Percentiles rank a stretch among this genome's conserved stretches.
Conservation (phyloP, 495 filamentous ascomycete species). For the Aspergillus campestris region DNA sequence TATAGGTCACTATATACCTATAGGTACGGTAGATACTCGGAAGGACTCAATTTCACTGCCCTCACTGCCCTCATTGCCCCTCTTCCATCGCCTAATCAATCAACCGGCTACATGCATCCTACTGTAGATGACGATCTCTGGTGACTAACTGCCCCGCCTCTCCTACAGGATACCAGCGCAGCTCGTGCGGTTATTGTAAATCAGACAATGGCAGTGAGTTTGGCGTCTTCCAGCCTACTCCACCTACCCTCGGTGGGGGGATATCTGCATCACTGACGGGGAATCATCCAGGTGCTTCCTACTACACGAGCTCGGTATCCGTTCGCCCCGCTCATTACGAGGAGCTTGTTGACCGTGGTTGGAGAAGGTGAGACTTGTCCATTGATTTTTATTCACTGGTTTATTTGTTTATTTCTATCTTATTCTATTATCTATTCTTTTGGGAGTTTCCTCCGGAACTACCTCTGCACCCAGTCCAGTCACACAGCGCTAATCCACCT, state of each 20-base stretch:
- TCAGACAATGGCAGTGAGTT: constrained; percentile 43
- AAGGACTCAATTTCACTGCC: too few relatives aligned
- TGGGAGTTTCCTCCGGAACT: not conserved
- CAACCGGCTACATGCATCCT: too few relatives aligned
- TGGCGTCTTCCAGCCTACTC: constrained; percentile 2
- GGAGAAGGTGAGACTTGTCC: constrained; percentile 59
- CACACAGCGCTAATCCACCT: constrained; percentile 13
- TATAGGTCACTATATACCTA: too few relatives aligned
- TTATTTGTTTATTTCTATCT: not conserved
- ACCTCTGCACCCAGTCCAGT: not conserved
- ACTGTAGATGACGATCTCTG: constrained; percentile 2
- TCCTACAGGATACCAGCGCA: constrained; percentile 39
- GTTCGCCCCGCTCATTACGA: constrained; percentile 72
- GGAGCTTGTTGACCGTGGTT: constrained; percentile 73
- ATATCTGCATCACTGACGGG: constrained; percentile 15
- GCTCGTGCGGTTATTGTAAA: constrained; percentile 51
- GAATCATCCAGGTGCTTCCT: constrained; percentile 60
- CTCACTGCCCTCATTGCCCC: too few relatives aligned
- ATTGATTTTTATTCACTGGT: not conserved
- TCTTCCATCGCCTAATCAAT: too few relatives aligned
- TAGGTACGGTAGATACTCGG: too few relatives aligned
- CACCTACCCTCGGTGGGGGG: constrained; percentile 3
- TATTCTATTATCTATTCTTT: too few relatives aligned
- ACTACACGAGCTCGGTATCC: constrained; percentile 64
- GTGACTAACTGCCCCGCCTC: constrained; percentile 7